Conservation (phyloP, 2,329 filamentous ascomycete species). For the Aspergillus viridinutans region DNA sequence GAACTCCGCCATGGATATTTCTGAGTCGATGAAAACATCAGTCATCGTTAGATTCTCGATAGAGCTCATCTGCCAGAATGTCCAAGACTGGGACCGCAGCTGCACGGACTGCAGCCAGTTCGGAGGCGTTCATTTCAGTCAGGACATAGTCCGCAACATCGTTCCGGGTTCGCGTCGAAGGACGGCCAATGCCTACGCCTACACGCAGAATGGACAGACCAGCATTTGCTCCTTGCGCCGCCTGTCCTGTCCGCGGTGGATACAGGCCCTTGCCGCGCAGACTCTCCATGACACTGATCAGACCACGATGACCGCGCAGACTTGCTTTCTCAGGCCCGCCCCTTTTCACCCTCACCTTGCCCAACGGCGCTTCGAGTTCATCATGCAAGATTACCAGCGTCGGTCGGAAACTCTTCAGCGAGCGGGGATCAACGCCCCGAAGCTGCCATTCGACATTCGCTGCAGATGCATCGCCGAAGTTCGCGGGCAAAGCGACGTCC, state of each 20-base stretch:
- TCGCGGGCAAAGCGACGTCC: neutral
- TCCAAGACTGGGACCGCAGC: slow-evolving; percentile 48
- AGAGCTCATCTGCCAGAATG: slow-evolving; percentile 49
- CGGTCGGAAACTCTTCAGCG: slow-evolving; percentile 19
- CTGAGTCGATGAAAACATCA: neutral
- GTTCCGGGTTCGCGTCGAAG: slow-evolving; percentile 60
- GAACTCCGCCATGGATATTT: neutral
- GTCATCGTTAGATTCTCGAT: slow-evolving; percentile 23
- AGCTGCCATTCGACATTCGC: slow-evolving; percentile 8
- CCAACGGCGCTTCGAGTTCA: slow-evolving; percentile 71
- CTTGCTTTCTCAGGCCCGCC: slow-evolving; percentile 55
- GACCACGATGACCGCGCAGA: slow-evolving; percentile 68
- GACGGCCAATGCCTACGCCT: slow-evolving; percentile 83
- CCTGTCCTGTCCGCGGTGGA: slow-evolving; percentile 30
- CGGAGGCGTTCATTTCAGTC: slow-evolving; percentile 55
- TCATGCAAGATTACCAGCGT: slow-evolving; percentile 79
- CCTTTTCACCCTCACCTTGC: slow-evolving; percentile 60
- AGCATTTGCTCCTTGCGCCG: slow-evolving; percentile 22
- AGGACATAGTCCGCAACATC: slow-evolving; percentile 77
- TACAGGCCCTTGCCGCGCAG: slow-evolving; percentile 45
- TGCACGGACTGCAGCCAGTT: slow-evolving; percentile 50
- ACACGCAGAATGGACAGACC: slow-evolving; percentile 54
- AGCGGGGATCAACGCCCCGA: slow-evolving; percentile 17
- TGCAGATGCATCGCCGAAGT: no score
- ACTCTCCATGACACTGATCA: slow-evolving; percentile 61